Evolutionary conservation across 2,329 filamentous ascomycete species (phyloP), one percentile per base, ranked within the genome.

Genomic region (Cladosporium sp.): DNA sequence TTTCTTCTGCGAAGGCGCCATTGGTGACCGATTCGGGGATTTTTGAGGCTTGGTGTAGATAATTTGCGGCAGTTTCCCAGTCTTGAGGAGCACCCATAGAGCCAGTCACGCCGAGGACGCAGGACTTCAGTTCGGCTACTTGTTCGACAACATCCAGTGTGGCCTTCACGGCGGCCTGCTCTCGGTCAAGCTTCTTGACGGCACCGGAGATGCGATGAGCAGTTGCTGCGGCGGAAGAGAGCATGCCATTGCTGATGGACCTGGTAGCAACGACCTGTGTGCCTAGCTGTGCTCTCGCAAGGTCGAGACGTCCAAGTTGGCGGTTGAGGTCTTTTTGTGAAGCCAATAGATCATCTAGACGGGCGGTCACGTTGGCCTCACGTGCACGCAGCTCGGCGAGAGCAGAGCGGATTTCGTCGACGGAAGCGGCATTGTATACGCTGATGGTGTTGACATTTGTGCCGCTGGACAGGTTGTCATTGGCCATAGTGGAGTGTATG

Each of bases 71-170:
- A 3, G 92, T 95, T 79, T 99, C 95, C 95, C 95, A 99, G 80
- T 99, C 95, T 78, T 99, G 95, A 50, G 95, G 92, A 5, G 93
- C 94, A 37, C 94, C 95, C 95, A 99, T 99, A 67, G 91, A 96
- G 21, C 93, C 95, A 29, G 94, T 89, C 12, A 98, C 93, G 52
- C 95, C 95, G 67, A 97, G 88, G 40, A 98, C 92, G 76, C 95
- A 99, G 10, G 95, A 91, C 80, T 98, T 98, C 70, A 99, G 89
- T 83, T 99, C 95, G 5, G 92, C 91, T 16, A 99, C 94, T 80
- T 97, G 93, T 78, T 98, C 94, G 12, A 98, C 95, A 3, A 98
- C 93, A 10, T 90, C 86, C 65, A 99, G 82, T 0, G 95, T 98
- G 60, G 93, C 89, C 77, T 95, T 93, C 10, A 99, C 94, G 31